phyloP scores from a whole-genome alignment of 2,329 filamentous ascomycete genomes.

The Cordyceps militaris region DNA sequence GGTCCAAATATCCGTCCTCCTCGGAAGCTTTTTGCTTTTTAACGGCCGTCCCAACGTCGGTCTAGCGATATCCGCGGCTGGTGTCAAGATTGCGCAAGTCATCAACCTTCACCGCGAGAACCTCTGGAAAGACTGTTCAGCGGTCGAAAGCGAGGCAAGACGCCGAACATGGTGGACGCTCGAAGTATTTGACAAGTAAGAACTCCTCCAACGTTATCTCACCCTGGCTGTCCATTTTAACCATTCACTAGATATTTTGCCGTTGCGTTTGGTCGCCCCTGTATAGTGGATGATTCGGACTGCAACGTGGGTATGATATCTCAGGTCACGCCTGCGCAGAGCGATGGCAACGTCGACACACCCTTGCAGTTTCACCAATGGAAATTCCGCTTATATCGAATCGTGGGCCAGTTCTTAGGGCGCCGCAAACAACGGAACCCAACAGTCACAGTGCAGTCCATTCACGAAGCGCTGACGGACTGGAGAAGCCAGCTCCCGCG shows the following conservation, averaged over 20 bases:
- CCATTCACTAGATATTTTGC: constrained; percentile 4
- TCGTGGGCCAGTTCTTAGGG: constrained; percentile 10
- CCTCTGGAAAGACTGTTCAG: constrained; percentile 2
- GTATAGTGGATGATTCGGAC: constrained; percentile 11
- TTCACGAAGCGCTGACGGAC: neutral
- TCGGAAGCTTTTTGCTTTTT: constrained; percentile 11
- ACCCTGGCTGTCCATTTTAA: no score
- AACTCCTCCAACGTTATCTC: no score
- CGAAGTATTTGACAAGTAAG: constrained; percentile 13
- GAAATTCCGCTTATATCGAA: constrained; percentile 11
- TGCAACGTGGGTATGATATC: constrained; percentile 11
- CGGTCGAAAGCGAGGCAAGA: neutral
- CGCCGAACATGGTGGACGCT: constrained; percentile 12
- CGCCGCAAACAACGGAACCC: neutral
- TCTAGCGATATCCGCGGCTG: constrained; percentile 10
- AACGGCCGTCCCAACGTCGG: constrained; percentile 11
- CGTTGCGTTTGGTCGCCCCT: constrained; percentile 11
- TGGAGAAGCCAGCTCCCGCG: constrained; percentile 5
- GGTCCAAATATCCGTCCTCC: constrained; percentile 9
- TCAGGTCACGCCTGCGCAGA: neutral
- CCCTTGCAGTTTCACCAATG: neutral
- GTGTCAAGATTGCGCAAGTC: constrained; percentile 13
- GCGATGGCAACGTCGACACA: neutral
- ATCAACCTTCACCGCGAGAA: constrained; percentile 11
- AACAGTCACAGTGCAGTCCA: neutral